These are phyloP conservation scores for Neocucurbitaria cava DNA, from an alignment of 2,329 filamentous ascomycete genomes.

Conservation along the genomic window DNA sequence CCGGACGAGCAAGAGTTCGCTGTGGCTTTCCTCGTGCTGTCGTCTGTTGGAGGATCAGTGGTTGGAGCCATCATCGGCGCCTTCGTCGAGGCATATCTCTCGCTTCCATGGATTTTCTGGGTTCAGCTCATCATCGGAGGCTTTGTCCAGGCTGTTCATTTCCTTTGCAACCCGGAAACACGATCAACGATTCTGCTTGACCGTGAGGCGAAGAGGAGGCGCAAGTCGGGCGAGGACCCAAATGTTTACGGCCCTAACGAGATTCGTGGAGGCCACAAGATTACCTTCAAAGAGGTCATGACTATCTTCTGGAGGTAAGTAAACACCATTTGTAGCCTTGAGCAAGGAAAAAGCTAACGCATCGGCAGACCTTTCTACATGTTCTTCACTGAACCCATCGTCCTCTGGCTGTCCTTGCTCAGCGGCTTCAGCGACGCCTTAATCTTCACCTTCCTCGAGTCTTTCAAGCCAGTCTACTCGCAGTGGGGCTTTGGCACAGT, in stretches of 20 bases:
- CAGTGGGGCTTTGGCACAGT: conserved; percentile 70
- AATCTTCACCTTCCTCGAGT: conserved; percentile 79
- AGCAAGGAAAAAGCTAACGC: background rate
- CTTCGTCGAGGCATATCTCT: conserved; percentile 56
- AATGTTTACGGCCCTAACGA: conserved; percentile 78
- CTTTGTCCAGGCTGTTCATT: conserved; percentile 70
- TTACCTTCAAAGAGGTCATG: conserved; percentile 53
- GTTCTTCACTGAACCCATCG: conserved; percentile 77
- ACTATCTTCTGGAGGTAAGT: conserved; percentile 55
- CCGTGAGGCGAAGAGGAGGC: conserved; percentile 74
- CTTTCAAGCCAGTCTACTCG: conserved; percentile 69
- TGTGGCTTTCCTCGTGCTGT: conserved; percentile 65
- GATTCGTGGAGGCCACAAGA: conserved; percentile 45
- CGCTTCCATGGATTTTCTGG: conserved; percentile 70
- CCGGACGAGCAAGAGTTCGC: conserved; percentile 65
- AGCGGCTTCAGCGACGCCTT: conserved; percentile 76
- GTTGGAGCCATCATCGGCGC: conserved; percentile 64
- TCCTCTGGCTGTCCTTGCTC: conserved; percentile 72
- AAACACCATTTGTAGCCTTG: background rate
- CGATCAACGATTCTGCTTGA: conserved; percentile 77
- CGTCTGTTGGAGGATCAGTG: conserved; percentile 63
- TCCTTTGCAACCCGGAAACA: conserved; percentile 77
- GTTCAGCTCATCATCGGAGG: conserved; percentile 81
- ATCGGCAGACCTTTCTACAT: conserved; percentile 70
- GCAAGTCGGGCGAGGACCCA: conserved; percentile 63